phyloP scores from a whole-genome alignment of 2,329 filamentous ascomycete genomes.

The Calonectria pseudoreteaudii region DNA sequence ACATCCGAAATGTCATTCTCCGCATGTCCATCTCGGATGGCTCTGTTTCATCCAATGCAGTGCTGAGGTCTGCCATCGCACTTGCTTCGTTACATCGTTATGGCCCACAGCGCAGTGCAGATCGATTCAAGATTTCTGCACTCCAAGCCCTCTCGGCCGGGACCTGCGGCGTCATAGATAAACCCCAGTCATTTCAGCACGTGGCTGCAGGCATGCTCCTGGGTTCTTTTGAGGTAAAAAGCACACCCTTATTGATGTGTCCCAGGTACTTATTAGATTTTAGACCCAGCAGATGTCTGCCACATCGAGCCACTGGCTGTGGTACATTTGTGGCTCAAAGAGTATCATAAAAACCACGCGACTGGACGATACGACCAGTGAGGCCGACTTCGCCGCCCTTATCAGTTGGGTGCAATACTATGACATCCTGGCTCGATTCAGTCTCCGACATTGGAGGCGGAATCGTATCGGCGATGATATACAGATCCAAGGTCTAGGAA shows the following conservation, averaged over 20 bases:
- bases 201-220: conserved; percentile 36
- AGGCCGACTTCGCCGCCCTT: conserved; percentile 15
- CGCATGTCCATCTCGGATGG: conserved; percentile 32
- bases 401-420: conserved; percentile 34
- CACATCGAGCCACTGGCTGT: conserved; percentile 35
- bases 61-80: conserved; percentile 26
- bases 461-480: background rate
- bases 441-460: conserved; percentile 34
- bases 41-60: conserved; percentile 20
- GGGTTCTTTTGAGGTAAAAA: conserved; percentile 29
- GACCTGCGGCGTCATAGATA: background rate
- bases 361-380: conserved; percentile 9
- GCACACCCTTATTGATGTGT: no score
- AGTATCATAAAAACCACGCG: conserved; percentile 26
- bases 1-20: conserved; percentile 21
- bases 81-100: conserved; percentile 29
- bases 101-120: accelerated
- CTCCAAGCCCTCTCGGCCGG: conserved; percentile 23
- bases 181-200: conserved; percentile 26
- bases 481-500: background rate
- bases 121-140: conserved; percentile 25
- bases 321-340: conserved; percentile 33
- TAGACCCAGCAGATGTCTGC: conserved; percentile 33
- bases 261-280: background rate
- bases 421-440: conserved; percentile 29